Conservation (phyloP, 495 filamentous ascomycete genomes). For the Oidiodendron maius region DNA sequence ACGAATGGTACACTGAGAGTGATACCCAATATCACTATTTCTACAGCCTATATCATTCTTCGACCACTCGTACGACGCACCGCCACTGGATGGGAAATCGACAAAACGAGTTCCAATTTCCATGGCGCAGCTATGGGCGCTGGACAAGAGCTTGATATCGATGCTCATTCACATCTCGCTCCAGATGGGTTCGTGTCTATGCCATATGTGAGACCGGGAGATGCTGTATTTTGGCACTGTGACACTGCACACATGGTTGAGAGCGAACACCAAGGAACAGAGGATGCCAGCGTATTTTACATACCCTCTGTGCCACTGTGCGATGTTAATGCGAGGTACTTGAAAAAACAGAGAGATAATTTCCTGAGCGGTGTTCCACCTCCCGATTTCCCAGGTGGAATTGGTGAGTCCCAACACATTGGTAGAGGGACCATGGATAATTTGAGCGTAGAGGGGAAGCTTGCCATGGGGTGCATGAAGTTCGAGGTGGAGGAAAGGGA, state of each 20-base stretch:
- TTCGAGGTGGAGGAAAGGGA: too few relatives aligned
- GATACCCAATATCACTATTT: neutral
- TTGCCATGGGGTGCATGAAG: too few relatives aligned
- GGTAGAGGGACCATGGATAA: neutral
- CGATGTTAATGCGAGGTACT: neutral
- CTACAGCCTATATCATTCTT: neutral
- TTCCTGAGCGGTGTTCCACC: neutral
- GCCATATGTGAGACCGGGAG: neutral
- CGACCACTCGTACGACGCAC: neutral
- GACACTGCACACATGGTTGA: neutral
- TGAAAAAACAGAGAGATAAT: neutral
- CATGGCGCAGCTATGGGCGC: neutral
- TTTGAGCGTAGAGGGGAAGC: neutral
- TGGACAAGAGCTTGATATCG: neutral
- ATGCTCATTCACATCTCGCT: neutral
- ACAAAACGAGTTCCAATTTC: neutral
- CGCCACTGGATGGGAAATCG: neutral
- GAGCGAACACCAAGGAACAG: neutral
- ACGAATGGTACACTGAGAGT: neutral
- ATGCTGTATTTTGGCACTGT: neutral
- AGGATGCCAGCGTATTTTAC: neutral
- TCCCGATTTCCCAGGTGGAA: neutral
- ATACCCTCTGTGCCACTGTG: neutral
- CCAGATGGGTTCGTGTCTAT: neutral
- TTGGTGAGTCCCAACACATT: neutral